Percentiles rank a stretch among this genome's conserved stretches.
Conservation (phyloP, 306 rosid species). For the Chamaecrista fasciculata region DNA sequence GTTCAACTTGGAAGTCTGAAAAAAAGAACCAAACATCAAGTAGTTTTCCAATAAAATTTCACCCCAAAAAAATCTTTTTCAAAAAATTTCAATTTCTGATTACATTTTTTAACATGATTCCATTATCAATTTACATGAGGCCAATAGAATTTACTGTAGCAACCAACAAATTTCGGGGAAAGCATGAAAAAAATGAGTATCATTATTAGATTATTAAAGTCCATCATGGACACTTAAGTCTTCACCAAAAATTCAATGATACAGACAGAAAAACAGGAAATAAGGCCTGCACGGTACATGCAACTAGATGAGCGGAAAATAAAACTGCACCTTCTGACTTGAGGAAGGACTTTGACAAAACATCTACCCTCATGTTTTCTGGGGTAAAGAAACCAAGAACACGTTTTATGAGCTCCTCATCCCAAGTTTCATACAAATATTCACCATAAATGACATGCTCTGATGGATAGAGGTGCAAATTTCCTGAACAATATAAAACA, state of each 20-base stretch:
- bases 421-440: slow-evolving; percentile 80
- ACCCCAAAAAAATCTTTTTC: slow-evolving; percentile 21
- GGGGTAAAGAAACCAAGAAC: slow-evolving; percentile 80
- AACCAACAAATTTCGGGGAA: slow-evolving; percentile 12
- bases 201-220: slow-evolving; percentile 14
- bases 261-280: not conserved
- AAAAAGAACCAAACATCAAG: slow-evolving; percentile 22
- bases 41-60: no score
- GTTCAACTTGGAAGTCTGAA: slow-evolving; percentile 70
- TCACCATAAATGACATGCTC: slow-evolving; percentile 90
- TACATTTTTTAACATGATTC: slow-evolving; percentile 20
- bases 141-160: slow-evolving; percentile 9
- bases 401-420: slow-evolving; percentile 58
- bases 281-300: not conserved
- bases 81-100: slow-evolving; percentile 25
- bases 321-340: slow-evolving; percentile 55
- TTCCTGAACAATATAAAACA: slow-evolving; percentile 56
- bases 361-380: slow-evolving; percentile 92
- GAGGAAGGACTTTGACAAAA: slow-evolving; percentile 61
- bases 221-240: not conserved
- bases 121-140: slow-evolving; percentile 2
- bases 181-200: not conserved
- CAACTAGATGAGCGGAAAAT: slow-evolving; percentile 18
- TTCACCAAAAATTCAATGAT: slow-evolving; percentile 22
- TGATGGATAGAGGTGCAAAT: slow-evolving; percentile 61